phyloP scores from a whole-genome alignment of 2,329 filamentous ascomycete species.

The Chlorencoelia australis region DNA sequence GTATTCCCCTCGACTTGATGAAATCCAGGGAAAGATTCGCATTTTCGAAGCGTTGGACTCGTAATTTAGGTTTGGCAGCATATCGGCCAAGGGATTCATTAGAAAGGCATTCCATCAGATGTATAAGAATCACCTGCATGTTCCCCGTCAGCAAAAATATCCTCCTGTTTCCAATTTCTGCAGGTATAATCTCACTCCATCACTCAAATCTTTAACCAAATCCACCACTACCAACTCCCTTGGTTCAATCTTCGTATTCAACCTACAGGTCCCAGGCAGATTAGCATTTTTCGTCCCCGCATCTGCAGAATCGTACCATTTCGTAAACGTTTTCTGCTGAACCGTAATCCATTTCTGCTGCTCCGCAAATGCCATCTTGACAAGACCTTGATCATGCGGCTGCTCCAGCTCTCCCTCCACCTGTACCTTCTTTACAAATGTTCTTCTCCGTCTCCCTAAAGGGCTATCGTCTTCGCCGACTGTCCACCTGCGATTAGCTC shows the following conservation, averaged over 20 bases:
- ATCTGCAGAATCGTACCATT: conserved; percentile 53
- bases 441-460: conserved; percentile 5
- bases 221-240: conserved; percentile 75
- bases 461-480: not conserved
- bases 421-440: conserved; percentile 6
- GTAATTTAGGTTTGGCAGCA: conserved; percentile 89
- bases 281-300: conserved; percentile 2
- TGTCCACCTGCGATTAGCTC: conserved; percentile 2
- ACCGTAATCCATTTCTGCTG: conserved; percentile 65
- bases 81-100: conserved; percentile 93
- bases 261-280: conserved; percentile 41
- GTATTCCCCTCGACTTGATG: conserved; percentile 81
- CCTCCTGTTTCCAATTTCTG: no score
- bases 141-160: conserved; percentile 15
- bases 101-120: conserved; percentile 92
- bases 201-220: conserved; percentile 79
- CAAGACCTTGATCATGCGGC: conserved; percentile 24
- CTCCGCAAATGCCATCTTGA: conserved; percentile 53
- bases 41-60: conserved; percentile 96
- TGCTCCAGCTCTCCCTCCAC: conserved; percentile 23
- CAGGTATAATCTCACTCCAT: conserved; percentile 61
- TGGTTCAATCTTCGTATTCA: conserved; percentile 86
- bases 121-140: conserved; percentile 77
- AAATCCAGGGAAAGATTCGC: conserved; percentile 93
- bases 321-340: conserved; percentile 98